These are phyloP conservation scores for Phaeosphaeria sp. DNA, from an alignment of 2,329 filamentous ascomycete species.

Conservation along the genomic window DNA sequence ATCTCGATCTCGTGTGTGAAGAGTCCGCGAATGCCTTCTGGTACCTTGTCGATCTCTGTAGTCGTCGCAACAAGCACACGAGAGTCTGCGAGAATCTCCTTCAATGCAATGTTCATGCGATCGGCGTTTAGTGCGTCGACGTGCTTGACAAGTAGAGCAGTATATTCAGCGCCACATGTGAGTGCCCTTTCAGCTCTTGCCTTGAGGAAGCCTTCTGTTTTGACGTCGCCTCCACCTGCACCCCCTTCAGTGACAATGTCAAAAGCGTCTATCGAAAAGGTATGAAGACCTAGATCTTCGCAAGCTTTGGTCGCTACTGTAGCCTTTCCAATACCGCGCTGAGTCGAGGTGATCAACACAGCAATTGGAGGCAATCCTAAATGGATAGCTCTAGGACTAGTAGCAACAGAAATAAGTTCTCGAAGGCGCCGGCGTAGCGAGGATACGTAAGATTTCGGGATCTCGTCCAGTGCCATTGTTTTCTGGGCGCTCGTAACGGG, in stretches of 20 bases:
- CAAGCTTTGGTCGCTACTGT: conserved; percentile 78
- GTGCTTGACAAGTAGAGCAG: conserved; percentile 84
- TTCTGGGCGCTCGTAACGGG: conserved; percentile 64
- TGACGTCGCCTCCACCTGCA: conserved; percentile 86
- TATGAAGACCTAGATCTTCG: conserved; percentile 87
- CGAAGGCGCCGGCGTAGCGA: conserved; percentile 68
- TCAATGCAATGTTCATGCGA: conserved; percentile 83
- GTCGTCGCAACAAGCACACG: conserved; percentile 92
- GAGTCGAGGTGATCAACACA: conserved; percentile 87
- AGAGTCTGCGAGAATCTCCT: conserved; percentile 79
- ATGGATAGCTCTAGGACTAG: conserved; percentile 84
- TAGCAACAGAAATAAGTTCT: conserved; percentile 86
- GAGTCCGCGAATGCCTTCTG: conserved; percentile 84
- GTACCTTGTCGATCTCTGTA: conserved; percentile 92
- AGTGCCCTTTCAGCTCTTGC: conserved; percentile 87
- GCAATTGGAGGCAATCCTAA: conserved; percentile 87
- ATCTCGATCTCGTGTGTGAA: conserved; percentile 98
- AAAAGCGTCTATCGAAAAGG: conserved; percentile 87
- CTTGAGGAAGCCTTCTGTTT: conserved; percentile 89
- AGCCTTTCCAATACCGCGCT: conserved; percentile 92
- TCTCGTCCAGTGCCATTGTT: conserved; percentile 57
- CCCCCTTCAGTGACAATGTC: conserved; percentile 93
- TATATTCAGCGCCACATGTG: conserved; percentile 83
- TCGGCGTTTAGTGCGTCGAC: conserved; percentile 91
- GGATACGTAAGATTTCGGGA: conserved; percentile 53